Evolutionary conservation across 192 early-diverging fungal species (phyloP).

Genomic region (Tieghemiomyces parasiticus): DNA sequence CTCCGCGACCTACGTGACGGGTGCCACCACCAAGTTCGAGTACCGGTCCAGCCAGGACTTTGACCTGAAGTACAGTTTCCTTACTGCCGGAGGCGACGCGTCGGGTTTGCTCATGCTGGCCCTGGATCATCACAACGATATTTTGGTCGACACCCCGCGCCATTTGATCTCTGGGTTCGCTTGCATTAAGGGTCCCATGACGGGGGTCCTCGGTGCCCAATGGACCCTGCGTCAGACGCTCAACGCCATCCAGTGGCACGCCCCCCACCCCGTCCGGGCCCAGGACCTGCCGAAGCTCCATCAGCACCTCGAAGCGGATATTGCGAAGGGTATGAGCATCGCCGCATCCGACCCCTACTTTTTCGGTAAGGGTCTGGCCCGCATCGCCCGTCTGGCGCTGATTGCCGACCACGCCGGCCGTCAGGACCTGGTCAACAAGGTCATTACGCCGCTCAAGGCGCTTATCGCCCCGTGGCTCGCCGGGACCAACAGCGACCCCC

Average conservation of each 20-base stretch:
- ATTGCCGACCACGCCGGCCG: slow-evolving; percentile 30
- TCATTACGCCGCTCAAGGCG: slow-evolving; percentile 11
- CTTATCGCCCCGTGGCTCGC: slow-evolving; percentile 24
- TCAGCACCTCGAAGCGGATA: slow-evolving; percentile 23
- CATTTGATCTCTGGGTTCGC: slow-evolving; percentile 23
- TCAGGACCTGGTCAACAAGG: slow-evolving; percentile 6
- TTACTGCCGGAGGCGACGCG: slow-evolving; percentile 22
- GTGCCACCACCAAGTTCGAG: slow-evolving; percentile 13
- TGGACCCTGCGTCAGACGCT: slow-evolving; percentile 28
- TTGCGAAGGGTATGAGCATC: slow-evolving; percentile 12
- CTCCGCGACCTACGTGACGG: slow-evolving; percentile 26
- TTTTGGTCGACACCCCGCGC: slow-evolving; percentile 11
- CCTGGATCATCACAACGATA: slow-evolving; percentile 33
- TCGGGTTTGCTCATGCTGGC: slow-evolving; percentile 23
- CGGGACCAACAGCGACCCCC: slow-evolving; percentile 20
- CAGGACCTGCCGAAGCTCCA: slow-evolving; percentile 17
- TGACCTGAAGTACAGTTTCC: slow-evolving; percentile 22
- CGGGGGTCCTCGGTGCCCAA: slow-evolving; percentile 25
- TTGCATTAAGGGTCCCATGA: slow-evolving; percentile 31
- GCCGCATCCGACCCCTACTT: slow-evolving; percentile 31
- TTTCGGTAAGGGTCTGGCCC: slow-evolving; percentile 33
- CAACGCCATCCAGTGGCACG: slow-evolving; percentile 18
- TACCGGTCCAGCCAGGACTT: neutral
- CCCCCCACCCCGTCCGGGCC: slow-evolving; percentile 14
- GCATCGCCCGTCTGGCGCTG: slow-evolving; percentile 28